Conservation (phyloP, 768 basidiomycete genomes). For the Agaricus subrufescens region DNA sequence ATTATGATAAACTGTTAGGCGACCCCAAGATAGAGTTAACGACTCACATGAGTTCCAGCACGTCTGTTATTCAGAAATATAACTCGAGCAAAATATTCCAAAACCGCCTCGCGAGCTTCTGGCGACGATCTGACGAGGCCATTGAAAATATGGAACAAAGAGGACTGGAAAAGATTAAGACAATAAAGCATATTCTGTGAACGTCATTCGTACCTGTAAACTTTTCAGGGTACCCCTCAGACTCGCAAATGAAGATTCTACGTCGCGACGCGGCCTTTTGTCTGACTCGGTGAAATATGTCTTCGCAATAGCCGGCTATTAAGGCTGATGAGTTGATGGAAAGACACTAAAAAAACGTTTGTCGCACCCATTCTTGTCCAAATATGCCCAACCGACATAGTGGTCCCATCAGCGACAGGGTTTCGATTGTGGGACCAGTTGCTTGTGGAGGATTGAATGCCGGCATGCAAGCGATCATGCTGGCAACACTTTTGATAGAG, state of each 20-base stretch:
- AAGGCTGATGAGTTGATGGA: constrained; percentile 9
- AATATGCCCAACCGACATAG: constrained; percentile 82
- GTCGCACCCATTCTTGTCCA: constrained; percentile 79
- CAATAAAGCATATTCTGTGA: not conserved
- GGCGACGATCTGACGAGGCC: constrained; percentile 80
- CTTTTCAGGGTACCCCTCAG: constrained; percentile 83
- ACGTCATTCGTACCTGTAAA: constrained; percentile 57
- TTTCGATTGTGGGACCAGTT: constrained; percentile 60
- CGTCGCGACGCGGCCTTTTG: constrained; percentile 65
- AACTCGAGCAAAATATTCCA: constrained; percentile 76
- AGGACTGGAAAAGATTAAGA: constrained; percentile 26
- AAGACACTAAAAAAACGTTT: not conserved
- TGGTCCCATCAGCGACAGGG: constrained; percentile 72
- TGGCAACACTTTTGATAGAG: constrained; percentile 78
- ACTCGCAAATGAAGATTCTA: constrained; percentile 81
- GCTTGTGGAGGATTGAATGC: constrained; percentile 67
- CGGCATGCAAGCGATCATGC: constrained; percentile 70
- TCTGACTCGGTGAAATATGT: constrained; percentile 85
- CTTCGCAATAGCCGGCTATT: constrained; percentile 68
- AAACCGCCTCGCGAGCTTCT: constrained; percentile 72
- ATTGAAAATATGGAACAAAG: constrained; percentile 87
- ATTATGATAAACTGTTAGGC: not conserved
- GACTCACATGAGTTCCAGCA: constrained; percentile 79
- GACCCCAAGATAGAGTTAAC: not conserved
- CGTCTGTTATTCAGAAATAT: constrained; percentile 77